phyloP scores from a whole-genome alignment of 2,329 filamentous ascomycete genomes.

The Coleophoma crateriformis region DNA sequence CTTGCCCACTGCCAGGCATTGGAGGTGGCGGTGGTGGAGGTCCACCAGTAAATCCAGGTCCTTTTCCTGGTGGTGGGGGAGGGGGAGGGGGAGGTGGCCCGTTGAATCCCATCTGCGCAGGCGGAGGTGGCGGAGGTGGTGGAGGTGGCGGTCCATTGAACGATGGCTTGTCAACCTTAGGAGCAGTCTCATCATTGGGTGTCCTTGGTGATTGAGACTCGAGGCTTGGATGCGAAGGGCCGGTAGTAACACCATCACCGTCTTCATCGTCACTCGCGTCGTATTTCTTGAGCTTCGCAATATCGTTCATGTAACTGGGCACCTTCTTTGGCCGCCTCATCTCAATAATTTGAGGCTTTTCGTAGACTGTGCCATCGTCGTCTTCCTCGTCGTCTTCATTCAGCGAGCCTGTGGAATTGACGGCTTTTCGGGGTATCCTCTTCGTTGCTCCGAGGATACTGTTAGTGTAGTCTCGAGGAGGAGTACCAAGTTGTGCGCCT shows the following conservation, averaged over 20 bases:
- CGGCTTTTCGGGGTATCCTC: conserved; percentile 48
- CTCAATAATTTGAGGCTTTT: conserved; percentile 73
- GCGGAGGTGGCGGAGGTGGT: conserved; percentile 31
- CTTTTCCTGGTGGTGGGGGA: conserved; percentile 33
- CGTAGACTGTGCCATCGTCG: conserved; percentile 49
- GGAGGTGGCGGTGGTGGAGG: conserved; percentile 35
- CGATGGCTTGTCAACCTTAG: conserved; percentile 24
- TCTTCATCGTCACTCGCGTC: conserved; percentile 46
- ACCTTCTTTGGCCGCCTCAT: conserved; percentile 64
- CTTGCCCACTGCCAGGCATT: conserved; percentile 30
- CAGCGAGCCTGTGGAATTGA: conserved; percentile 30
- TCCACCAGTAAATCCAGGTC: conserved; percentile 24
- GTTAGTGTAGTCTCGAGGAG: conserved; percentile 60
- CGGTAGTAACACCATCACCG: conserved; percentile 65
- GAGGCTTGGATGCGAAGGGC: conserved; percentile 68
- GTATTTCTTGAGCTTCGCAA: conserved; percentile 69
- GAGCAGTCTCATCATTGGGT: conserved; percentile 24
- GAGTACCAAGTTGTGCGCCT: conserved; percentile 29
- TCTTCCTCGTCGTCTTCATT: conserved; percentile 38
- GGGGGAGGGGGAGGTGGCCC: conserved; percentile 31
- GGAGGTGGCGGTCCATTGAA: conserved; percentile 31
- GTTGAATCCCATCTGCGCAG: conserved; percentile 28
- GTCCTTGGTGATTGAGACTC: conserved; percentile 61
- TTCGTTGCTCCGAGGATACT: conserved; percentile 70
- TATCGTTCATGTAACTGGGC: conserved; percentile 59